phyloP scores from a whole-genome alignment of 164 flowering plant species.

The Macadamia integrifolia region DNA sequence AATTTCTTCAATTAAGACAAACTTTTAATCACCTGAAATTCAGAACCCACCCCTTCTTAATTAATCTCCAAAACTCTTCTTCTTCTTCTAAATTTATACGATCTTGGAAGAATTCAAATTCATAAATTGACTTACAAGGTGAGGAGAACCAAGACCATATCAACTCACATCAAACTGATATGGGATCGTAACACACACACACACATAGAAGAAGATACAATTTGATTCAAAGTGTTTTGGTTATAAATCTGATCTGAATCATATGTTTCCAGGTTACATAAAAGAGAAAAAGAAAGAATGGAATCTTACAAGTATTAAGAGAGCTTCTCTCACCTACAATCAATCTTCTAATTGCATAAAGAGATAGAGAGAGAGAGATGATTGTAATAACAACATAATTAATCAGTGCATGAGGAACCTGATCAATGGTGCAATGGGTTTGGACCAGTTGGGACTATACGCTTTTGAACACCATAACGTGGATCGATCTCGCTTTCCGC shows the following conservation, averaged over 20 bases:
- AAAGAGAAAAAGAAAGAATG: not conserved
- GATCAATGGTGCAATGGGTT: slow-evolving; percentile 43
- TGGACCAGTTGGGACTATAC: slow-evolving; percentile 51
- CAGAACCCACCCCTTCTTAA: not conserved
- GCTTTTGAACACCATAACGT: slow-evolving; percentile 32
- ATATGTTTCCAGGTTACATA: not conserved
- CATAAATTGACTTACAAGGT: too few relatives aligned
- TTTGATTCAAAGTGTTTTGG: not conserved
- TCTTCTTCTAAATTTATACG: not conserved
- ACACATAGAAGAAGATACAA: not conserved
- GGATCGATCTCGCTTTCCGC: slow-evolving; percentile 37
- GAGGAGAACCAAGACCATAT: too few relatives aligned
- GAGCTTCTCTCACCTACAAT: not conserved
- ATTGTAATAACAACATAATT: not conserved
- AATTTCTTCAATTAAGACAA: too few relatives aligned
- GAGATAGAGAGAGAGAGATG: not conserved
- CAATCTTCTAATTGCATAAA: not conserved
- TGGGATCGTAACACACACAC: too few relatives aligned
- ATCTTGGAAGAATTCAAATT: too few relatives aligned
- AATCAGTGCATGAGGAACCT: not conserved
- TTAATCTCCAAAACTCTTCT: slow-evolving; percentile 14
- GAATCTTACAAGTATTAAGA: not conserved
- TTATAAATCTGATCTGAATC: not conserved
- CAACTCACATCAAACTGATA: too few relatives aligned
- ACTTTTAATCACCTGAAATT: not conserved